Conservation (phyloP, 768 basidiomycete genomes). For the Cystofilobasidium capitatum region DNA sequence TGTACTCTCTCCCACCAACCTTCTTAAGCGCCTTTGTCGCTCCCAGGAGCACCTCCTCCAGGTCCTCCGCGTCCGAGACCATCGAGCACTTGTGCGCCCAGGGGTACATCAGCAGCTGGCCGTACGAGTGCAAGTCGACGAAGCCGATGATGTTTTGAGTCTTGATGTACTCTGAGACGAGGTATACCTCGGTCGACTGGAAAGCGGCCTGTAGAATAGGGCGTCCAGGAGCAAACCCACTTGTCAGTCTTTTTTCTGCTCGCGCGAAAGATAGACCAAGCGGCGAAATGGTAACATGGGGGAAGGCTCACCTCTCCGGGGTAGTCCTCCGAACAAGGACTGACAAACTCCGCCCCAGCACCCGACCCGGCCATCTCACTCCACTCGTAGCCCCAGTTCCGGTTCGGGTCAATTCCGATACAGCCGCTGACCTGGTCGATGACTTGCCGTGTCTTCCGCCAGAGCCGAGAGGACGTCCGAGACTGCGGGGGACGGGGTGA, state of each 20-base stretch:
- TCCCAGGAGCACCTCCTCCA: constrained; percentile 61
- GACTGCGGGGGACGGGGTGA: background rate
- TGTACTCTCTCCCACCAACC: constrained; percentile 45
- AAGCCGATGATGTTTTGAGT: constrained; percentile 49
- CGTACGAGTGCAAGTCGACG: constrained; percentile 68
- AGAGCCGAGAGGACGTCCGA: constrained; percentile 1
- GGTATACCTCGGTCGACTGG: constrained; percentile 65
- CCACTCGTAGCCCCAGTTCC: constrained; percentile 46
- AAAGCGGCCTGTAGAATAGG: constrained; percentile 43
- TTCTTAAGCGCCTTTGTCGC: constrained; percentile 50
- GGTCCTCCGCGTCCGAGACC: constrained; percentile 60
- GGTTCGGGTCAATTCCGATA: constrained; percentile 67
- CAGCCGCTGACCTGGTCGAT: constrained; percentile 49
- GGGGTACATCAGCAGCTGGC: constrained; percentile 57
- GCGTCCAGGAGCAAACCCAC: background rate
- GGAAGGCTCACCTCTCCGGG: constrained; percentile 50
- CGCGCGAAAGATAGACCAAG: no score
- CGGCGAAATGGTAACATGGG: no score
- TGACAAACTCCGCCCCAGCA: background rate
- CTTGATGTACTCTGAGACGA: constrained; percentile 58
- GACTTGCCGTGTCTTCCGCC: constrained; percentile 54
- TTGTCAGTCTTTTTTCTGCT: no score
- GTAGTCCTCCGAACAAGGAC: constrained; percentile 64
- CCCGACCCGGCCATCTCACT: background rate
- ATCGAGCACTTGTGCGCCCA: constrained; percentile 61